Evolutionary conservation across 306 rosid species (phyloP), one percentile per base, ranked within the genome.

Genomic region (Lotus japonicus): DNA sequence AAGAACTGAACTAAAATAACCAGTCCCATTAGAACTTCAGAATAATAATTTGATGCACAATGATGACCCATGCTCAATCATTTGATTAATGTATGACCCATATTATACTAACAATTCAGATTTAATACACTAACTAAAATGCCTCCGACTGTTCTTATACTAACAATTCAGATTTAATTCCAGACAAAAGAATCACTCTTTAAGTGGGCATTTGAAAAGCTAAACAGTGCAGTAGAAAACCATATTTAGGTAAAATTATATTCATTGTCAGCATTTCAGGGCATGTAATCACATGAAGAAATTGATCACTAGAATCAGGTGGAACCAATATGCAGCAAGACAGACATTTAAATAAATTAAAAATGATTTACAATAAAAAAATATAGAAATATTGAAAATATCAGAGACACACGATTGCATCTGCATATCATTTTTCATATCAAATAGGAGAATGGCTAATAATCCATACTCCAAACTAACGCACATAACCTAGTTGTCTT

Each of bases 401-500:
- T 5, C 14, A 1, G 17, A 41, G 10, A 56, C 41, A 66, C 79
- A 66, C 1, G 50, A 51, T 31, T 59, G 59, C 58, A 60, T 59
- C 52, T 60, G 49, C 70, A 52, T 6, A 43, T 61, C 16, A 14
- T 26, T 48, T 67, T 7, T n/a, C 58, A 41, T 45, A 44, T 49
- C 49, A 15, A 38, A 56, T 53, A 39, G 21, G 44, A 46, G 14
- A 66, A 10, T 26, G 19, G 15, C 56, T 42, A 6, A 46, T 36
- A 65, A 36, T 26, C 60, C 45, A 74, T 48, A 66, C 38, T 38
- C 49, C 49, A 67, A 46, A 31, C 18, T 50, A 72, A 65, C 6
- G 56, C 45, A 67, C 33, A 19, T 39, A 59, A 58, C 61, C 64
- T 17, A 42, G 41, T 23, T 51, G 26, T 28, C 9, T 26, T 15